Base-by-base conservation (phyloP, 140 eudicot species). In the Ambrosia hybrid region DNA sequence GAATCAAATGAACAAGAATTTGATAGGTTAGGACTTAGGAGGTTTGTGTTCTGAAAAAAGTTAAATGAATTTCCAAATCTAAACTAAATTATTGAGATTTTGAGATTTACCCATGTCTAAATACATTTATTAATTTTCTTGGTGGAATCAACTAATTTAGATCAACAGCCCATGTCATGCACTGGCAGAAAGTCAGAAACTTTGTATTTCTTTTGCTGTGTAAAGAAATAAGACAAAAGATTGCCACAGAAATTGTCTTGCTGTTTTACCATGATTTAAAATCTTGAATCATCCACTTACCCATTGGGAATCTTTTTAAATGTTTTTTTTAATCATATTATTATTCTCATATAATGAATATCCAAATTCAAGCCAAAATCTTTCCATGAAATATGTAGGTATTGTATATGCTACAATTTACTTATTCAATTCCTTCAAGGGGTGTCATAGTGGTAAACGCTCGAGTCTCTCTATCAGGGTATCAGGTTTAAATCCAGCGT, bases 21-120 rank as follows among this genome's bases (percentile, higher is more conserved):
- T 77, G 58, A 26, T 75, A 59, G 73, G 43, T 67, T 52, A 5
- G 15, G 49, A 66, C 33, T 67, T 52, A 5, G 15, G 49, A 66
- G 70, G 64, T 68, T 57, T 76, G 30, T 67, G 71, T 57, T 49
- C 70, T 57, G 59, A 66, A 46, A 37, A 26, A 76, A 77, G 57
- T 72, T 65, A 1, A 45, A 73, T 73, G 51, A 73, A 73, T 73
- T 66, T 61, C 67, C 34, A 10, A 52, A 71, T 63, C 43, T 78
- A 56, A 72, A 57, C 3, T 21, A 65, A 72, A 46, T 41, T 78
- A 41, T 53, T 78, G 62, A 43, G 63, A 53, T 77, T 45, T 51
- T 71, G 55, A 14, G 63, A 55, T 71, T 45, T 60, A 68, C 8
- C 57, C 53, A 3, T 65, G 71, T 55, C 5, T 11, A 9, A 17